Evolutionary conservation across 331 rosid species (phyloP), one percentile per base, ranked within the genome.

Genomic region (Prunus yedoensis): DNA sequence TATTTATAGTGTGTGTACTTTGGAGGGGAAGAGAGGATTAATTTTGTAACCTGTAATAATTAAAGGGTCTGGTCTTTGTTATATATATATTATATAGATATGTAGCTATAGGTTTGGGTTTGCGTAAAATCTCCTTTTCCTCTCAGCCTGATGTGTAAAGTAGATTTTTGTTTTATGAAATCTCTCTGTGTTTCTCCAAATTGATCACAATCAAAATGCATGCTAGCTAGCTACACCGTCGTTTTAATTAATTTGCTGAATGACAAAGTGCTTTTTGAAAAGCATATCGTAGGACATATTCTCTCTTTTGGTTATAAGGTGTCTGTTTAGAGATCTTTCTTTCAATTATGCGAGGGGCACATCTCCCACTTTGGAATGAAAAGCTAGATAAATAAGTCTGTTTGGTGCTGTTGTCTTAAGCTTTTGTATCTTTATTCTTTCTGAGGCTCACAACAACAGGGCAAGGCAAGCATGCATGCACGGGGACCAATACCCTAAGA

Each of bases 121-220:
- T 74, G 78, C 66, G 17, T 76, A 77, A 83, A 49, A 76, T 74
- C 81, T 64, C 49, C 73, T 70, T 90, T 80, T 85, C 68, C 56
- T 74, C 81, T 73, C 89, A 71, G 35, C 77, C 84, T 76, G 81
- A 77, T 80, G 82, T 82, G 88, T 82, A 82, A 87, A 88, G 89
- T 67, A 68, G 79, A 66, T 60, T 77, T 76, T 78, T 68, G 66
- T 74, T 83, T 85, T 45, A 74, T 82, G 66, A 78, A 68, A 54
- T 69, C 77, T 73, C 52, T 32, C 7, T 61, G 15, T 43, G 4
- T 32, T 45, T 54, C 62, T 23, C 58, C 25, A 49, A 25, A 5
- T 8, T 50, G 46, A 15, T 1, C 54, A 51, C 18, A 28, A 62
- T 62, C 13, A 30, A 62, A 28, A 28, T 50, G 46, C 28, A 69